These are phyloP conservation scores for Vaccinium darrowii DNA, from an alignment of 148 eudicot genomes.

Conservation along the genomic window DNA sequence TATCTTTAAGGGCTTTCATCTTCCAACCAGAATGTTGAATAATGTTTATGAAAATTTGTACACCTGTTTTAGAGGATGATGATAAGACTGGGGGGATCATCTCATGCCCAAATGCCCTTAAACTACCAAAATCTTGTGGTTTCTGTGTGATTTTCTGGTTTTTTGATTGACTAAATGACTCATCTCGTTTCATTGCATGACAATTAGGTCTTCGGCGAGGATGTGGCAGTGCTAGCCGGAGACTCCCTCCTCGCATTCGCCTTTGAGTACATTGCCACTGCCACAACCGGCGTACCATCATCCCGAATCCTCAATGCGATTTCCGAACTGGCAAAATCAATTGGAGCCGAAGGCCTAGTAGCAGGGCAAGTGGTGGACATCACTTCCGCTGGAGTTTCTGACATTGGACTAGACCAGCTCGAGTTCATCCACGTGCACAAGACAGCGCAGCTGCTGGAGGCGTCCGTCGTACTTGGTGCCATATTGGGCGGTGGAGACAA, in stretches of 20 bases:
- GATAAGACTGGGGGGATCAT: no score
- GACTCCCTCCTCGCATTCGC: constrained; percentile 36
- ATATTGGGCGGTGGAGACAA: constrained; percentile 31
- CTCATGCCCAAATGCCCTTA: no score
- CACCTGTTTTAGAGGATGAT: no score
- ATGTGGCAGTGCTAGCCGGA: constrained; percentile 41
- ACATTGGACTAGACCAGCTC: constrained; percentile 30
- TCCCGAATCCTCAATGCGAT: constrained; percentile 18
- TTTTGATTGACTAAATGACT: no score
- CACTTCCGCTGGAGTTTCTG: constrained; percentile 14
- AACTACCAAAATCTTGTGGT: no score
- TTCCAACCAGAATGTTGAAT: no score
- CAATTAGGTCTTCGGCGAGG: constrained; percentile 30
- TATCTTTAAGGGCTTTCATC: no score
- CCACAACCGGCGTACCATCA: constrained; percentile 11
- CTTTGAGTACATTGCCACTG: constrained; percentile 29
- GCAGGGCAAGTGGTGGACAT: constrained; percentile 45
- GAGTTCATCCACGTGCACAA: constrained; percentile 44
- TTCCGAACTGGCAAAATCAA: constrained; percentile 28
- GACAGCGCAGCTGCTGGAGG: constrained; percentile 35
- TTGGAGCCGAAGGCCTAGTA: constrained; percentile 38
- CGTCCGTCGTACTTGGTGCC: constrained; percentile 33
- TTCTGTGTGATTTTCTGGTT: no score
- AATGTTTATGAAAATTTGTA: no score
- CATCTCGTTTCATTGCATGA: no score